Evolutionary conservation across 2,329 filamentous ascomycete genomes (phyloP).

Genomic region (Teratosphaeria viscida): DNA sequence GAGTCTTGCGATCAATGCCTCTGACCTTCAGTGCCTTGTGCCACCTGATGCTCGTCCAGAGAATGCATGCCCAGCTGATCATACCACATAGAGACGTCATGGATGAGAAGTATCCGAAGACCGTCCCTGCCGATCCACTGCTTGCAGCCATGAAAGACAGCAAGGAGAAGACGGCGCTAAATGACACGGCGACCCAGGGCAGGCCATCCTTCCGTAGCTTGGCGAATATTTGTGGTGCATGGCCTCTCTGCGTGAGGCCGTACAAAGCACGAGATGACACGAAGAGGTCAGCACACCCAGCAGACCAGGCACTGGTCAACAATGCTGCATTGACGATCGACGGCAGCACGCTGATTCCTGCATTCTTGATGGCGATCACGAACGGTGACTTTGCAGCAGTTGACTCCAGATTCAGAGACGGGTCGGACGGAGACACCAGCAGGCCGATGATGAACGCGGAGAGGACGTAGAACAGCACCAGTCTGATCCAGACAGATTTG

Average conservation of each 20-base stretch:
- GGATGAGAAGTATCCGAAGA: not conserved
- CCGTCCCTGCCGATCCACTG: not conserved
- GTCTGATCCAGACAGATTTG: conserved; percentile 6
- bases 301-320: conserved; percentile 38
- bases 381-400: conserved; percentile 51
- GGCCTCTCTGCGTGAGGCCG: conserved; percentile 16
- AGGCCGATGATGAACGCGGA: conserved; percentile 5
- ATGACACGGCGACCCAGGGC: conserved; percentile 1
- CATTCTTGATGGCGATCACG: conserved; percentile 59
- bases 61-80: conserved; percentile 1
- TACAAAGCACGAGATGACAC: not conserved
- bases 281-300: conserved; percentile 35
- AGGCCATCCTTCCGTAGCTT: not conserved
- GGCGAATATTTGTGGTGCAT: not conserved
- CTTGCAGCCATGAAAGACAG: not conserved
- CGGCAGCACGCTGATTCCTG: conserved; percentile 52
- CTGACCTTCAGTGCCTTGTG: conserved; percentile 43
- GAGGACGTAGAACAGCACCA: conserved; percentile 14
- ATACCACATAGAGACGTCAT: not conserved
- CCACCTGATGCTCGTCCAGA: conserved; percentile 28
- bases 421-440: conserved; percentile 4
- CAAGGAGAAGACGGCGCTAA: not conserved
- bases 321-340: conserved; percentile 57
- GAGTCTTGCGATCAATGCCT: conserved; percentile 40
- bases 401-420: conserved; percentile 34